These are phyloP conservation scores for Cutaneotrichosporon sp. DNA, from an alignment of 1,284 basidiomycete species.

Conservation along the genomic window DNA sequence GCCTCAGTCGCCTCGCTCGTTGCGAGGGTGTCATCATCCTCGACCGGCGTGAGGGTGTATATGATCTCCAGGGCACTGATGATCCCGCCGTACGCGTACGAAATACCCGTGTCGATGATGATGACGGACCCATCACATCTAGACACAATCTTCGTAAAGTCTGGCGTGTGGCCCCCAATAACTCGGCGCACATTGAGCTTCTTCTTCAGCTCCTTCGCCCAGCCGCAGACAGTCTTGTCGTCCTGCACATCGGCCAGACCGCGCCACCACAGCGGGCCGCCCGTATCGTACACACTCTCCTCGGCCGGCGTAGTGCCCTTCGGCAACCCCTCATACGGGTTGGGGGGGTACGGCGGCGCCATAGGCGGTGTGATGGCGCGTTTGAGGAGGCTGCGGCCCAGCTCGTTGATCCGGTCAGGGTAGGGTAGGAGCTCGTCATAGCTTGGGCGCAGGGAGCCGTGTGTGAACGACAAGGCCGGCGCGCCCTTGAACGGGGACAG, in stretches of 20 bases:
- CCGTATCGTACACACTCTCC: slow-evolving; percentile 61
- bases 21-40: too few species aligned
- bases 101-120: slow-evolving; percentile 88
- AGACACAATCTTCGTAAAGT: slow-evolving; percentile 75
- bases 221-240: slow-evolving; percentile 58
- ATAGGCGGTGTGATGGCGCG: slow-evolving; percentile 53
- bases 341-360: slow-evolving; percentile 72
- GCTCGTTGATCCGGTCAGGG: slow-evolving; percentile 69
- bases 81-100: slow-evolving; percentile 85
- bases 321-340: slow-evolving; percentile 72
- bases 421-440: slow-evolving; percentile 70
- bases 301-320: slow-evolving; percentile 62
- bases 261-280: slow-evolving; percentile 85
- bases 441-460: slow-evolving; percentile 73
- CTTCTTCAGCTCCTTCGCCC: slow-evolving; percentile 63
- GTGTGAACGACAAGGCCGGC: slow-evolving; percentile 69
- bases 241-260: slow-evolving; percentile 61
- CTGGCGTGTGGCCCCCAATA: slow-evolving; percentile 89
- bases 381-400: slow-evolving; percentile 65
- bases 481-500: slow-evolving; percentile 67
- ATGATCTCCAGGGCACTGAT: slow-evolving; percentile 78
- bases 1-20: too few species aligned
- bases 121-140: slow-evolving; percentile 80
- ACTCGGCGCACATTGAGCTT: slow-evolving; percentile 74
- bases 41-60: slow-evolving; percentile 58